Evolutionary conservation across 768 basidiomycete species (phyloP).

Genomic region (Lentinus tigrinus): DNA sequence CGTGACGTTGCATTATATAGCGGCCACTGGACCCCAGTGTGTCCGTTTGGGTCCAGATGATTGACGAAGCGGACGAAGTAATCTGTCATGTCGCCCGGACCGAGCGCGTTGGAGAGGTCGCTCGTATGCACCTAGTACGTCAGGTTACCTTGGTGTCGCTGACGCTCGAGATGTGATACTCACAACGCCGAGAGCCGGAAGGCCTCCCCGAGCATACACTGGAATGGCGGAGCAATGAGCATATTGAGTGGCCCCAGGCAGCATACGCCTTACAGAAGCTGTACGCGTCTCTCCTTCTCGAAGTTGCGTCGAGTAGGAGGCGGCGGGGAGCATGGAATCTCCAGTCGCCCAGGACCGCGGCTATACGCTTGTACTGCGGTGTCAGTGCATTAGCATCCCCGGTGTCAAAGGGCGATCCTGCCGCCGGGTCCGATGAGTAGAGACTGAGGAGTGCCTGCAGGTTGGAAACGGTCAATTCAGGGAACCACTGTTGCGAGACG

Average conservation of each 20-base stretch:
- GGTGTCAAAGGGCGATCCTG: slow-evolving; percentile 57
- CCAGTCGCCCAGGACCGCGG: slow-evolving; percentile 29
- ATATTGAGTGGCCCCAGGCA: not conserved
- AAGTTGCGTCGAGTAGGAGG: slow-evolving; percentile 17
- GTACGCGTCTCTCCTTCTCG: slow-evolving; percentile 19
- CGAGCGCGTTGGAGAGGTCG: slow-evolving; percentile 43
- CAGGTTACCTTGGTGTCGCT: not conserved
- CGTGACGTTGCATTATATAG: slow-evolving; percentile 14
- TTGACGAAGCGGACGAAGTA: slow-evolving; percentile 45
- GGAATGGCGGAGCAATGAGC: no score
- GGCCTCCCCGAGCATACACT: slow-evolving; percentile 13
- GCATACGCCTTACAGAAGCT: slow-evolving; percentile 15
- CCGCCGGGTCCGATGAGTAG: slow-evolving; percentile 31
- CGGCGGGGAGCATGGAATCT: slow-evolving; percentile 27
- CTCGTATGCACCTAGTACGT: slow-evolving; percentile 40
- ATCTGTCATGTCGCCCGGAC: slow-evolving; percentile 41
- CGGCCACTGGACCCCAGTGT: slow-evolving; percentile 16
- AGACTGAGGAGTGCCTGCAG: slow-evolving; percentile 16
- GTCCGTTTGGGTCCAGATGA: slow-evolving; percentile 44
- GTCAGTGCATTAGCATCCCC: slow-evolving; percentile 42
- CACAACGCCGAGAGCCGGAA: not conserved
- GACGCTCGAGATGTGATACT: slow-evolving; percentile 1
- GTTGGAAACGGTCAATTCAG: slow-evolving; percentile 21
- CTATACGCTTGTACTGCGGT: slow-evolving; percentile 36
- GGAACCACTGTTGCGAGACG: slow-evolving; percentile 21